Evolutionary conservation across 441 rosid species (phyloP), one percentile per base, ranked within the genome.

Genomic region (Mallotus repandus): DNA sequence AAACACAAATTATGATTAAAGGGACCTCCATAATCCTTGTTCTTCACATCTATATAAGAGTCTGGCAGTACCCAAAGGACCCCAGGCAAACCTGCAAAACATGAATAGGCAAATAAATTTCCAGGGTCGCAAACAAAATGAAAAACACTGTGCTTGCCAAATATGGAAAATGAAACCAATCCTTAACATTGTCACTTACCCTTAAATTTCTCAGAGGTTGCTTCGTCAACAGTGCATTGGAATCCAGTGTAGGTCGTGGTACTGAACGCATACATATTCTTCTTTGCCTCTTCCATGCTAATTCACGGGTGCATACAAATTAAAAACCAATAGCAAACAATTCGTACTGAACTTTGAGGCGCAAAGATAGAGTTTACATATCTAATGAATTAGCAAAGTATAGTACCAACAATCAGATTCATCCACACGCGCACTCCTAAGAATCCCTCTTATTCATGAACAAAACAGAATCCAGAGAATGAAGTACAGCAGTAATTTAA

Each of bases 231-330:
- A 1, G 97, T 95, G 82, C 98, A 95, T 66, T 95, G 98, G 77
- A 95, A 95, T 52, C 99, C 98, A 50, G 99, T 92, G 77, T 95
- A 95, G 2, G 98, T 95, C 16, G 99, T 89, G 49, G 96, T 92
- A 65, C 98, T 95, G 77, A 95, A 92, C 29, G 97, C 98, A 68
- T 92, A 95, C 97, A 95, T 89, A 81, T 92, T 95, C 86, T 89
- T 89, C 90, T 91, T 92, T 15, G 99, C 99, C 79, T 95, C 98
- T 82, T 92, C 97, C 96, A 91, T 91, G 84, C 99, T 95, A 86
- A 41, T 63, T 75, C 57, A 78, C 52, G 48, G 46, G 72, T 49
- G 18, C 16, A 58, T 50, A 69, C 50, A 68, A 52, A 46, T 15
- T 45, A 14, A 19, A 49, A 53, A 9, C 14, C 72, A 71, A 13